Evolutionary conservation across 768 basidiomycete genomes (phyloP).

Genomic region (Russula lepida): DNA sequence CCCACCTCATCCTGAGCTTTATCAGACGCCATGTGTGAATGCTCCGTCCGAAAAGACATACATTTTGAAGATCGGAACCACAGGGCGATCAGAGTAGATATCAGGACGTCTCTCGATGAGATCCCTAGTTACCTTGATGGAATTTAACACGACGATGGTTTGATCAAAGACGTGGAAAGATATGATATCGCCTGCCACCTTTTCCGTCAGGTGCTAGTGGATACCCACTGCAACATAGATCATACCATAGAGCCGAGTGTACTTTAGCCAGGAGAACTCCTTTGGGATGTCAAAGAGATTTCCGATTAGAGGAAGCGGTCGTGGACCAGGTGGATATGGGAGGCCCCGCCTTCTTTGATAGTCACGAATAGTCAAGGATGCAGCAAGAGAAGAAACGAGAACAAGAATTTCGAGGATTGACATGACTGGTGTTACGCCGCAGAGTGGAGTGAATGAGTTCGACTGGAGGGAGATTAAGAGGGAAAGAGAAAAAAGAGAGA

Average conservation of each 20-base stretch:
- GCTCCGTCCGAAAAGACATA: neutral
- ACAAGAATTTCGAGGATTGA: neutral
- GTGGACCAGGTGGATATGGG: conserved; percentile 13
- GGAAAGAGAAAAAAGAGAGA: no score
- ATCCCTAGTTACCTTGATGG: conserved; percentile 36
- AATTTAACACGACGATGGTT: conserved; percentile 43
- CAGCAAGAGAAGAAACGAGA: neutral
- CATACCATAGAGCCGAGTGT: neutral
- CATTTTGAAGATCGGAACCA: neutral
- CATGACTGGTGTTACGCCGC: no score
- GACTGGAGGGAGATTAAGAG: no score
- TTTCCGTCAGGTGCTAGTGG: neutral
- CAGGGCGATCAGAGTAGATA: conserved; percentile 19
- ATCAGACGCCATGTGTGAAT: neutral
- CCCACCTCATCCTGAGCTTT: neutral
- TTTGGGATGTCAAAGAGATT: conserved; percentile 10
- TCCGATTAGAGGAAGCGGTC: conserved; percentile 1
- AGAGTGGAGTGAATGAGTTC: no score
- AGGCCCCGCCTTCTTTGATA: neutral
- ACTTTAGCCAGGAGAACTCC: conserved; percentile 2
- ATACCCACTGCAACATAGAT: neutral
- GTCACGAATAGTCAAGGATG: neutral
- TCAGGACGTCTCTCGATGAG: conserved; percentile 46
- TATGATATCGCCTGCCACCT: neutral
- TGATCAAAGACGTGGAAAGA: conserved; percentile 34